These are phyloP conservation scores for Podaxis sp. DNA, from an alignment of 768 basidiomycete genomes.

Conservation along the genomic window DNA sequence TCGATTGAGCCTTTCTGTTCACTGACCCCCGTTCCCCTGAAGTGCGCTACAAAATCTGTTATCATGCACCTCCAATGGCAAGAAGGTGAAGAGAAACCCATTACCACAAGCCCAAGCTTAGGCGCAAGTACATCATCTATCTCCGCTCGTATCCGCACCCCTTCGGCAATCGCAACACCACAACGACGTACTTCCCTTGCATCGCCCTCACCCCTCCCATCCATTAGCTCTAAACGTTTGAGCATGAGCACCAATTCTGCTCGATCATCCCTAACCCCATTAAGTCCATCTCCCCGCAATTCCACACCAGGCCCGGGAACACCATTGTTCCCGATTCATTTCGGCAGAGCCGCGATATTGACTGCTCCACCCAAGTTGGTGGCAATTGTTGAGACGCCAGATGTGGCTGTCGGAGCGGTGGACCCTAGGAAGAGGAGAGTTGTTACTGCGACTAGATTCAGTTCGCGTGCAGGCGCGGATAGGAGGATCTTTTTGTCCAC, in stretches of 20 bases:
- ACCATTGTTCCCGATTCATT: constrained; percentile 42
- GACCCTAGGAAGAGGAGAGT: constrained; percentile 82
- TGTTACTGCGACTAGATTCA: constrained; percentile 86
- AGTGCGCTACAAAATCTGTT: constrained; percentile 89
- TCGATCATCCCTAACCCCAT: constrained; percentile 45
- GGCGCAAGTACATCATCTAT: constrained; percentile 16
- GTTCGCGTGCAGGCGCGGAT: constrained; percentile 78
- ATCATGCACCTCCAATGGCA: constrained; percentile 88
- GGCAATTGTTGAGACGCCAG: constrained; percentile 82
- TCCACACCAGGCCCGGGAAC: constrained; percentile 36
- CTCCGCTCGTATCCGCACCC: not conserved
- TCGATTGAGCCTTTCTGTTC: not conserved
- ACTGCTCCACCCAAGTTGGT: constrained; percentile 84
- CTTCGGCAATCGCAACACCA: constrained; percentile 33
- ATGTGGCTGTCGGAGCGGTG: constrained; percentile 86
- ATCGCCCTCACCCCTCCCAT: constrained; percentile 31
- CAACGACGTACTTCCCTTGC: constrained; percentile 26
- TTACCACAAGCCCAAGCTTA: constrained; percentile 21
- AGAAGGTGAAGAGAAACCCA: constrained; percentile 47
- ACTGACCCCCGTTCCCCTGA: not conserved
- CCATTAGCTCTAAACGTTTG: constrained; percentile 35
- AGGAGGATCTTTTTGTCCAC: constrained; percentile 84
- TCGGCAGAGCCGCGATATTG: constrained; percentile 71
- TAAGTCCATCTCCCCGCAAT: constrained; percentile 44
- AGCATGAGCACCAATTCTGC: constrained; percentile 37